Percentiles rank a stretch among this genome's conserved stretches.
Conservation (phyloP, 1,139 yeast genomes). For the Candida pseudocylindracea region DNA sequence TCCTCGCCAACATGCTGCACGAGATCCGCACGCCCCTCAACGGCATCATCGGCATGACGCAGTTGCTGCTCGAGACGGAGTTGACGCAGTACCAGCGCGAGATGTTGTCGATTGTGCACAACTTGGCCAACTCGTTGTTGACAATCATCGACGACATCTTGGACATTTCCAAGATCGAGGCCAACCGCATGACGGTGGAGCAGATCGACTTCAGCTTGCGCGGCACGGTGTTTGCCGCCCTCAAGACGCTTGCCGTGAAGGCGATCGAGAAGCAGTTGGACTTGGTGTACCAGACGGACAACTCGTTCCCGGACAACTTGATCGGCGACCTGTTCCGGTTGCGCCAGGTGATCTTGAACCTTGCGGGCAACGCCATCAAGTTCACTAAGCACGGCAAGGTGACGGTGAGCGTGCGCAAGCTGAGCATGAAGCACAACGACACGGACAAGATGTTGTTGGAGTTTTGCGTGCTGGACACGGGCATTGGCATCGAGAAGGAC, state of each 20-base stretch:
- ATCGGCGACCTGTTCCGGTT: slow-evolving; percentile 76
- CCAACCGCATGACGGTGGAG: slow-evolving; percentile 80
- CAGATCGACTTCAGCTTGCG: slow-evolving; percentile 68
- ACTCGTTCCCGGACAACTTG: slow-evolving; percentile 67
- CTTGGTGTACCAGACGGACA: slow-evolving; percentile 60
- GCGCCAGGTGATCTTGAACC: slow-evolving; percentile 62
- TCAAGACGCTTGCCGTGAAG: slow-evolving; percentile 70
- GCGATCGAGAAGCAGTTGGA: slow-evolving; percentile 73
- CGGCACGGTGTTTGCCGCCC: slow-evolving; percentile 75
- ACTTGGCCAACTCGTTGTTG: slow-evolving; percentile 60
- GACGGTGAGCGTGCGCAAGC: slow-evolving; percentile 33
- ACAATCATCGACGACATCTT: slow-evolving; percentile 76
- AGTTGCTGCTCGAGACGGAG: slow-evolving; percentile 67
- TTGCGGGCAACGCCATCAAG: slow-evolving; percentile 77
- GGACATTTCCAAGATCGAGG: slow-evolving; percentile 83
- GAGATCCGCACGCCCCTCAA: slow-evolving; percentile 84
- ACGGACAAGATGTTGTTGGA: slow-evolving; percentile 45
- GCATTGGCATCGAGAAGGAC: slow-evolving; percentile 72
- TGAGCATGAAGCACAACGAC: slow-evolving; percentile 16
- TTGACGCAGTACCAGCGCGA: slow-evolving; percentile 76
- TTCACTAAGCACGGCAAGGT: slow-evolving; percentile 71
- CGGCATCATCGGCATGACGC: slow-evolving; percentile 88
- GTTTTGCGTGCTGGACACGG: slow-evolving; percentile 76
- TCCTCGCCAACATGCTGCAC: slow-evolving; percentile 79
- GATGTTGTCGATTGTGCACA: slow-evolving; percentile 73